Evolutionary conservation across 495 filamentous ascomycete species (phyloP), one percentile per base, ranked within the genome.

Genomic region (Podospora sp.): DNA sequence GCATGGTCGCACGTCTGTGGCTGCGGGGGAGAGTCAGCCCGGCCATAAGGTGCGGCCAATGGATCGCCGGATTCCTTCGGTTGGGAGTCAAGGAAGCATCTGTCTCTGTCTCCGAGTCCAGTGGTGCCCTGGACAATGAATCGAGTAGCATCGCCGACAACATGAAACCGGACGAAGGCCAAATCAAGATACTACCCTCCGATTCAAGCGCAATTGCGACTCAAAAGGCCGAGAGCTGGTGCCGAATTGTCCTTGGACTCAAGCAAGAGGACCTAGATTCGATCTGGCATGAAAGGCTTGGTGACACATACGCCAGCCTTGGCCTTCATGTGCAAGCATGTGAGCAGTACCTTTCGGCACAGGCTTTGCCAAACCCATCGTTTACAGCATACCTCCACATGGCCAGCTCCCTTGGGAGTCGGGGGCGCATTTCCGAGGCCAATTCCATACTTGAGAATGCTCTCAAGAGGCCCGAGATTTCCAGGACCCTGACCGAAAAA

Each of bases 281-380:
- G 16, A 5, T 52, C 21, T 52, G 49, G 49, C 49, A 52, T 16
- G 18, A 52, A 22, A 3, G 49, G 49, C 49, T 52, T 22, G 49
- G 4, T 52, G 16, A n/a, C 12, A 52, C 49, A 16, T 52, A 52
- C 21, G 18, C 14, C 49, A 52, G 21, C 49, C 16, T 52, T 18
- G 49, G 49, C 18, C 16, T 52, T 22, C 16, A 52, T 22, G 49
- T n/a, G 5, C 3, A 16, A 22, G 49, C 49, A 52, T n/a, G 49
- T 52, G 49, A 52, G 49, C 4, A 52, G 21, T 52, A n/a, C 49
- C 3, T 52, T 12, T 3, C 49, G 3, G 49, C 49, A n/a, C 49
- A 52, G 49, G 49, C 49, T 52, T 52, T 52, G 49, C 49, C 49
- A 3, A 52, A 52, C 21, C 49, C 49, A 22, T 52, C 49, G 49